Evolutionary conservation across 2,329 filamentous ascomycete species (phyloP).

Genomic region (Ophiostoma australiae): DNA sequence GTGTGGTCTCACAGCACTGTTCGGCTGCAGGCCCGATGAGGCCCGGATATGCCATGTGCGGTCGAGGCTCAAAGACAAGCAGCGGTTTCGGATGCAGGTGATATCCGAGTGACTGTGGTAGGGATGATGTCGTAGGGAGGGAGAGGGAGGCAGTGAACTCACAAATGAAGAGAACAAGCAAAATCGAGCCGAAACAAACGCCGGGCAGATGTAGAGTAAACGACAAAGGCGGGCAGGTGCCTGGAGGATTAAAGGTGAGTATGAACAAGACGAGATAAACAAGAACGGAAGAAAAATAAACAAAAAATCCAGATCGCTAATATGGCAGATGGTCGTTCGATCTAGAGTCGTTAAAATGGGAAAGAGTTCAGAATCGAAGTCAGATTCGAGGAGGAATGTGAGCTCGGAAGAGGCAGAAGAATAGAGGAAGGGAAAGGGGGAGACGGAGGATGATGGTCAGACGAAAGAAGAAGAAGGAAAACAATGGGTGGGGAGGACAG

Average conservation of each 20-base stretch:
- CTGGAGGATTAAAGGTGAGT: constrained; percentile 1
- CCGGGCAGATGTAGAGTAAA: neutral
- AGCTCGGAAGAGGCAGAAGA: constrained; percentile 3
- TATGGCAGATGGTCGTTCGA: too few species aligned
- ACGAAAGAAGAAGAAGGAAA: constrained; percentile 12
- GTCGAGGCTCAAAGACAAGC: neutral
- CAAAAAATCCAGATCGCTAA: constrained; percentile 1
- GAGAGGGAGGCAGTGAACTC: neutral
- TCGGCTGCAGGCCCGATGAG: constrained; percentile 16
- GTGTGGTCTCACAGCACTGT: constrained; percentile 20
- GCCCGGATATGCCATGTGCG: constrained; percentile 10
- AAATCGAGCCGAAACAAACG: neutral
- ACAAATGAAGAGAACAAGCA: neutral
- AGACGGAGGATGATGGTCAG: neutral
- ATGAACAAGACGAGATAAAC: neutral
- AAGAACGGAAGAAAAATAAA: neutral
- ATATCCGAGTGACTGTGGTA: neutral
- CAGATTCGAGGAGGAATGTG: constrained; percentile 15
- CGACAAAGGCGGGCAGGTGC: neutral
- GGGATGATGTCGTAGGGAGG: neutral
- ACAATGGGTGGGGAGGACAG: constrained; percentile 17
- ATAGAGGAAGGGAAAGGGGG: neutral
- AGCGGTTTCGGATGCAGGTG: neutral
- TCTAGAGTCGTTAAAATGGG: neutral
- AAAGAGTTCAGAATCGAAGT: neutral